Base-by-base conservation (phyloP, 2,329 filamentous ascomycete genomes). In the Cercospora janseana region DNA sequence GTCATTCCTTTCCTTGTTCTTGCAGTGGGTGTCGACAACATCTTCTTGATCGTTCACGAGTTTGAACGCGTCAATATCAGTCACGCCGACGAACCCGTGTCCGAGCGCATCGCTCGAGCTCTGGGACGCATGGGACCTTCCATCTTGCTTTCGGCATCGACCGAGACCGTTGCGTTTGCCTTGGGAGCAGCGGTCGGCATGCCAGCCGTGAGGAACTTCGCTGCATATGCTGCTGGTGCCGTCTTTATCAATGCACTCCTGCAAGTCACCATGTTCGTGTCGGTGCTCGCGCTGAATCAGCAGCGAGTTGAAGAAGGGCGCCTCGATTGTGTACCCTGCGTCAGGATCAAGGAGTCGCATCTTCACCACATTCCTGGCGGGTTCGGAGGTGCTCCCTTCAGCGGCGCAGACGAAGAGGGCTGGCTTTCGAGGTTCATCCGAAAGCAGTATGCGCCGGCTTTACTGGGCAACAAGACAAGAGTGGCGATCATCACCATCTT, bases 1-100 rank as follows among this genome's bases (percentile, higher is more conserved):
- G 93, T 98, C 54, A 98, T 98, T 58, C 93, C 93, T 0, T 98
- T 98, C 70, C 85, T 98, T 57, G 92, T 98, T 7, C 75, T 98
- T 15, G 93, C 93, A 9, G 91, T 98, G 21, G 93, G 93, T 37
- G 94, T 98, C 2, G 93, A 98, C 77, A 98, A 98, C 66, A 97
- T 98, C 63, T 98, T 98, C 73, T 75, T 98, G 49, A 95, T 98
- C 52, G 93, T 98, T 0, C 93, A 98, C 70, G 93, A 98, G 70
- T 95, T 98, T 52, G 93, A 98, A 67, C 81, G 93, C 23, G 87
- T 96, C 66, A 98, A 98, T 63, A 74, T 90, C 60, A 95, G 86
- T 68, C 87, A 95, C 63, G 89, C 91, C 0, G 91, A 97, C 63
- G 86, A 91, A 56, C 80, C 86, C 68, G 85, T 98, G 2, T 87